A percentile compares a stretch with the other conserved stretches of the same genome.
phyloP scores from a whole-genome alignment of 1,139 yeast species.

The Meyerozyma guilliermondii region DNA sequence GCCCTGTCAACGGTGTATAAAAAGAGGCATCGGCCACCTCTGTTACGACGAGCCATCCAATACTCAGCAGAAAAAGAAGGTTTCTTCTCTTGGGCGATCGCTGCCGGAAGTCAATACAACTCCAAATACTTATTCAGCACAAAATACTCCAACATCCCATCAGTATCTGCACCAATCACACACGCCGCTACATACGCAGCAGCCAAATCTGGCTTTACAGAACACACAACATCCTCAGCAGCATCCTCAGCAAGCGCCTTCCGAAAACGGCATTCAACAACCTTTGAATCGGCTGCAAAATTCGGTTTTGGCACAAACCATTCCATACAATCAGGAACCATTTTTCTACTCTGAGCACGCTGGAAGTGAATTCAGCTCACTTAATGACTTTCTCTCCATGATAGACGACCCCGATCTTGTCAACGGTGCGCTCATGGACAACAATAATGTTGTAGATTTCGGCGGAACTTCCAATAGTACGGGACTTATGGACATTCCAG shows the following conservation, averaged over 20 bases:
- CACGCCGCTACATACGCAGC: background rate
- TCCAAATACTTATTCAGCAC: background rate
- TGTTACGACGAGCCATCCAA: slow-evolving; percentile 76
- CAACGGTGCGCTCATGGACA: slow-evolving; percentile 43
- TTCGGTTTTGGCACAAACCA: slow-evolving; percentile 38
- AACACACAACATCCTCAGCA: slow-evolving; percentile 3
- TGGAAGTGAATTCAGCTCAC: slow-evolving; percentile 85
- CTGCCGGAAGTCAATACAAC: slow-evolving; percentile 4
- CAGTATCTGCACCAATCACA: background rate
- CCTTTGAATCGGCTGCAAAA: slow-evolving; percentile 9
- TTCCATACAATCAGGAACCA: slow-evolving; percentile 60
- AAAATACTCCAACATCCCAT: background rate
- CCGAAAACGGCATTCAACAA: slow-evolving; percentile 3
- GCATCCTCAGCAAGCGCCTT: slow-evolving; percentile 6
- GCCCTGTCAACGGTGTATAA: slow-evolving; percentile 85
- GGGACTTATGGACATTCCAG: background rate
- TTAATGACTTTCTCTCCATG: slow-evolving; percentile 86
- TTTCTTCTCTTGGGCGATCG: slow-evolving; percentile 20
- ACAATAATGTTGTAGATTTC: slow-evolving; percentile 24
- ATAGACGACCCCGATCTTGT: slow-evolving; percentile 77
- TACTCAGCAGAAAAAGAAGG: slow-evolving; percentile 38
- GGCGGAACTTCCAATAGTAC: slow-evolving; percentile 3
- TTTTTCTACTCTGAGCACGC: slow-evolving; percentile 88
- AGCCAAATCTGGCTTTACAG: background rate
- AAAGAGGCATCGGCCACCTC: slow-evolving; percentile 82